These are phyloP conservation scores for Colletotrichum brevisporum DNA, from an alignment of 2,329 filamentous ascomycete genomes.

Conservation along the genomic window DNA sequence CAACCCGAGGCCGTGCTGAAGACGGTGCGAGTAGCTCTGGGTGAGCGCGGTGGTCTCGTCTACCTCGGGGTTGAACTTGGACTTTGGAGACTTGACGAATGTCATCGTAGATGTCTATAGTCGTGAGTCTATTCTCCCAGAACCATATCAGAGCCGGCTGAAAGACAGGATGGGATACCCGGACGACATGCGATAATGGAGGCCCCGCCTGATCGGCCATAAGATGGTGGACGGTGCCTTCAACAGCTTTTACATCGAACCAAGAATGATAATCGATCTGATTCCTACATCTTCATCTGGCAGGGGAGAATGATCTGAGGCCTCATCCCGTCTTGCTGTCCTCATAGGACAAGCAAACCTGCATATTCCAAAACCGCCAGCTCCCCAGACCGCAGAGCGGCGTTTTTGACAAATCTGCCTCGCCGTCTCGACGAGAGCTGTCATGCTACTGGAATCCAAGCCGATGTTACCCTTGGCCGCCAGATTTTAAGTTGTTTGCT, in stretches of 20 bases:
- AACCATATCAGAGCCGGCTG: not conserved
- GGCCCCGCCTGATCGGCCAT: not conserved
- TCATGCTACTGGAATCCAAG: not conserved
- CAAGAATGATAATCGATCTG: too few species aligned
- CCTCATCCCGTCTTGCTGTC: too few species aligned
- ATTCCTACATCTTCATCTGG: too few species aligned
- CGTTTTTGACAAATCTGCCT: conserved; percentile 7
- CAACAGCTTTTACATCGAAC: too few species aligned
- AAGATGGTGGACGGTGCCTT: too few species aligned
- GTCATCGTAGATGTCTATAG: conserved; percentile 2
- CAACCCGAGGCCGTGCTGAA: conserved; percentile 24
- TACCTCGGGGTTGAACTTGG: not conserved
- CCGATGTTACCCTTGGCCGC: not conserved
- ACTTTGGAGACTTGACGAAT: conserved; percentile 1
- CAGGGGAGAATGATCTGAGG: too few species aligned
- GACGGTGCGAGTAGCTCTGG: not conserved
- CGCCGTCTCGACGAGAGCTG: not conserved
- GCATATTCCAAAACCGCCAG: conserved; percentile 23
- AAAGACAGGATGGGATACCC: not conserved
- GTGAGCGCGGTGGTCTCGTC: not conserved
- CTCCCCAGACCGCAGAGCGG: not conserved
- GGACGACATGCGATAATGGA: not conserved
- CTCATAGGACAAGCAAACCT: conserved; percentile 3
- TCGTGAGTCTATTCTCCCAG: not conserved
- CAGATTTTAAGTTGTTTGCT: not conserved